Evolutionary conservation across 192 early-diverging fungal genomes (phyloP), one percentile per base, ranked within the genome.

Genomic region (Linnemannia exigua): DNA sequence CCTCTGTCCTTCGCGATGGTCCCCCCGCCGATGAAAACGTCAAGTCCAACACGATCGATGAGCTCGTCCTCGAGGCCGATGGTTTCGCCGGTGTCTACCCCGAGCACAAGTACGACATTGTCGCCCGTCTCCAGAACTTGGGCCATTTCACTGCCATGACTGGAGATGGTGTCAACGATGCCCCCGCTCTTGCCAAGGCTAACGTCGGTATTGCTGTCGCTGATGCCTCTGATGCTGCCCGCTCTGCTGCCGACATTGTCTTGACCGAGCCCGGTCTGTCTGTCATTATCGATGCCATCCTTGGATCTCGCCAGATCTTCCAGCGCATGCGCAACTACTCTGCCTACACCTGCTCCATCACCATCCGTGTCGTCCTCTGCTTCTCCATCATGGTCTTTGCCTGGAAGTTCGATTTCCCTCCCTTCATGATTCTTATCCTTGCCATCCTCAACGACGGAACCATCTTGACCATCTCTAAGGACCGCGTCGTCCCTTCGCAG

Each of bases 91-190:
- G 96, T 90, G 92, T 96, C 72, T 93, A 94, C 76, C 98, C 98
- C 22, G 97, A 99, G 79, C 98, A 97, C 87, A 99, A 99, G 89
- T 93, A 98, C 77, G 98, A 99, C 87, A 98, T 99, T 90, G 97
- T 99, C 74, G 93, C 95, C 81, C 96, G 97, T 20, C 90, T 99
- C 72, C 97, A 99, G 87, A 89, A 92, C 54, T 91, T 93, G 73
- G 89, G 89, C 28, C 90, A 92, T 58, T 93, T 95, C 78, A 93
- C 94, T 72, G 96, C 93, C 67, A 97, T 98, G 97, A 98, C 97
- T 54, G 98, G 98, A 84, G 95, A 96, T 87, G 95, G 95, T 77
- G 94, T 95, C 58, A 96, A 96, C 88, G 95, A 96, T 88, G 91
- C 93, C 58, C 95, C 95, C 14, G 91, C 91, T 87, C 90, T 96